Percentiles rank a stretch among this genome's conserved stretches.
These are phyloP conservation scores for Lichtheimia hyalospora DNA, from an alignment of 371 early-diverging fungal species.

Conservation along the genomic window DNA sequence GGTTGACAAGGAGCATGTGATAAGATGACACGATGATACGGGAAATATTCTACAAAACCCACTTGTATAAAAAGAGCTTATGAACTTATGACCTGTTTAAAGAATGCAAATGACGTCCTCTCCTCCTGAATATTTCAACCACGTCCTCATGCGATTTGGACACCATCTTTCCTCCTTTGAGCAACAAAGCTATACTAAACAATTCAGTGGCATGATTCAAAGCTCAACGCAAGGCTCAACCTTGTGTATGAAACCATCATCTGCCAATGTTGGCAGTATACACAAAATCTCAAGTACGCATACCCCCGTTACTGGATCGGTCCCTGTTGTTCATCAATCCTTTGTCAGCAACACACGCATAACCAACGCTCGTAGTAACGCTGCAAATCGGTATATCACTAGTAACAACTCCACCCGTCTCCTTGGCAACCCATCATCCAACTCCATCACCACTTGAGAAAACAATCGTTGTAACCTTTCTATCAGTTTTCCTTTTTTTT, in stretches of 20 bases:
- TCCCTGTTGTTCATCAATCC: too few relatives aligned
- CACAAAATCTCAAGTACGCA: too few relatives aligned
- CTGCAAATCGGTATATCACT: too few relatives aligned
- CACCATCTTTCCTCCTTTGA: conserved; percentile 9
- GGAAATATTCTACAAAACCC: too few relatives aligned
- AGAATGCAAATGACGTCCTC: neutral
- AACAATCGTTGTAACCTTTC: neutral
- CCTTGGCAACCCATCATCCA: neutral
- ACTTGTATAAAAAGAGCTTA: too few relatives aligned
- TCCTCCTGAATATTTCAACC: conserved; percentile 8
- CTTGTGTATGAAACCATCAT: neutral
- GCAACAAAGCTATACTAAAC: neutral
- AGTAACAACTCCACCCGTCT: neutral
- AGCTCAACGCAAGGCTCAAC: conserved; percentile 9
- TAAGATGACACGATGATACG: too few relatives aligned
- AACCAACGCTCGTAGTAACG: too few relatives aligned
- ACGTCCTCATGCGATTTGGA: conserved; percentile 9
- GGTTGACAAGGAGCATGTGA: too few relatives aligned
- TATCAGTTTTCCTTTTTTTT: neutral
- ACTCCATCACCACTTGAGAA: neutral
- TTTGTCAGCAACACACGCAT: neutral
- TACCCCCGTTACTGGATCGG: too few relatives aligned
- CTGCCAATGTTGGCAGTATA: neutral
- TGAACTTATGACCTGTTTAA: too few relatives aligned
- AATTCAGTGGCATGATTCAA: neutral